Base-by-base conservation (phyloP, 495 filamentous ascomycete genomes). In the Bryoglossum gracile region DNA sequence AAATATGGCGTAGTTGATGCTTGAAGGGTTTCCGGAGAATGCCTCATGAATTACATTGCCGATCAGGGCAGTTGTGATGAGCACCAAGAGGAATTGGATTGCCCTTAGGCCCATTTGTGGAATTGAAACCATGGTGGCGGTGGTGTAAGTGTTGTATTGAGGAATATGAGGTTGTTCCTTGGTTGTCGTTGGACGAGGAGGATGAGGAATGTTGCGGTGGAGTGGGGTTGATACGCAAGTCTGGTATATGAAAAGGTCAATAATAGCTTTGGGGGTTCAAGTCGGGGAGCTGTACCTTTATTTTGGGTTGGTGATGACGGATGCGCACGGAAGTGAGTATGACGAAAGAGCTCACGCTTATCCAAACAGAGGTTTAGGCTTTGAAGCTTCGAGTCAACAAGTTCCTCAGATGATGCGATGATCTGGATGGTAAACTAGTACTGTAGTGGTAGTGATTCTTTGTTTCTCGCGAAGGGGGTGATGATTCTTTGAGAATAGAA, bases 1-100 rank as follows among this genome's bases (percentile, higher is more conserved):
- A 61, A 82, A 86, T 65, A 86, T 82, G 58, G 68, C 60, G 65
- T 81, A 87, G 71, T 87, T 86, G 62, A 79, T 65, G 47, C 70
- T 63, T 11, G 68, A 62, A 0, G 77, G 75, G 67, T 83, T 82
- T 33, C 77, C 77, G 38, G 63, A 44, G 50, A 68, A 65, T 0
- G 78, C 65, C 3, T 72, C 63, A 47, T 70, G 65, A 58, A 87
- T 81, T 70, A 85, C 82, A 67, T 85, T 82, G 53, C 81, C 83
- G 46, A 83, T 57, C 21, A 87, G 68, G 17, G 82, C 74, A 64
- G 83, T 76, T 55, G 82, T 60, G 59, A 87, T 71, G 23, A 87
- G 64, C n/a, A 80, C 73, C 69, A 71, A 84, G 52, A 85, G 18
- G 67, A 85, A 82, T 75, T 84, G 48, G 4, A 24, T 39, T 10